phyloP scores from a whole-genome alignment of 2,329 filamentous ascomycete species.

The Dendrostoma leiphaemia region DNA sequence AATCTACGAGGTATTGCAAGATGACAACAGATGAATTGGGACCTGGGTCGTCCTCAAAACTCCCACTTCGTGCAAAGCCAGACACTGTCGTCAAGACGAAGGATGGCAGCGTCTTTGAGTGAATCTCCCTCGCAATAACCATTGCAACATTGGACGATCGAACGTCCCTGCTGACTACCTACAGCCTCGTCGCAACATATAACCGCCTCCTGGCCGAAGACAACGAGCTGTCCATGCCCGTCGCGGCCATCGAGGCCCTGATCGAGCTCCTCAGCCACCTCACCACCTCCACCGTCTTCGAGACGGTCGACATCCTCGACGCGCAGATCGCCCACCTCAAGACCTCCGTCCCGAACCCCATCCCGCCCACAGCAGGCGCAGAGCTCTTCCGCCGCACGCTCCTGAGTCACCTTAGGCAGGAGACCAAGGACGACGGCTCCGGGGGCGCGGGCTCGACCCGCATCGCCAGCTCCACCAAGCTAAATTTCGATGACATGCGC shows the following conservation, averaged over 20 bases:
- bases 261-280: constrained; percentile 81
- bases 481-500: constrained; percentile 78
- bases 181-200: constrained; percentile 56
- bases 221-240: constrained; percentile 87
- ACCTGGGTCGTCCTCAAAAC: constrained; percentile 6
- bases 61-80: constrained; percentile 11
- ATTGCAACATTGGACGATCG: background rate
- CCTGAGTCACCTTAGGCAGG: constrained; percentile 67
- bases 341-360: constrained; percentile 77
- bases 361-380: constrained; percentile 89
- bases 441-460: constrained; percentile 23
- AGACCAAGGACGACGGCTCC: constrained; percentile 29
- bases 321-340: constrained; percentile 76
- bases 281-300: constrained; percentile 82
- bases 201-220: constrained; percentile 59
- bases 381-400: constrained; percentile 96
- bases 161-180: background rate
- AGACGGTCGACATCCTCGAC: constrained; percentile 79
- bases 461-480: constrained; percentile 30
- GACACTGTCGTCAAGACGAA: constrained; percentile 14
- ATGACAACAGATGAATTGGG: constrained; percentile 15
- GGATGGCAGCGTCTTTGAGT: constrained; percentile 33
- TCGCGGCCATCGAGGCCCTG: constrained; percentile 63
- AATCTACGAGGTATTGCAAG: background rate
- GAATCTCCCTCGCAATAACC: constrained; percentile 1